These are phyloP conservation scores for Russula olivacea DNA, from an alignment of 768 basidiomycete genomes.

Conservation along the genomic window DNA sequence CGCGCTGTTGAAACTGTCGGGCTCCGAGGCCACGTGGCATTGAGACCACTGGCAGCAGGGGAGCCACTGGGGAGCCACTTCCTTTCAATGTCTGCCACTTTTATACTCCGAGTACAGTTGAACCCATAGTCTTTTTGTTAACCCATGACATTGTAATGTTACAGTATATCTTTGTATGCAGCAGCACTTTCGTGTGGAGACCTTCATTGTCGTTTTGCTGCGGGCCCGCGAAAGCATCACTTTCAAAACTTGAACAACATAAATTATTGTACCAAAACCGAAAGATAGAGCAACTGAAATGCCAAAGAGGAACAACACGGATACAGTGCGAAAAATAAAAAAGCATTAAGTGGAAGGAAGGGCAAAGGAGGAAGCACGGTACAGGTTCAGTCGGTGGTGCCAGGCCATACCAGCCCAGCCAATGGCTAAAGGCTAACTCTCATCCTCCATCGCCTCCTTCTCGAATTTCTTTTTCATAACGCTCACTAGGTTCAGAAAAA, in stretches of 20 bases:
- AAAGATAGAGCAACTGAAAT: background rate
- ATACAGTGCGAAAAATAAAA: background rate
- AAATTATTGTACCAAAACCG: slow-evolving; percentile 13
- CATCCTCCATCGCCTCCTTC: slow-evolving; percentile 62
- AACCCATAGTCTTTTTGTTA: too few species aligned
- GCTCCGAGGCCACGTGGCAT: too few species aligned
- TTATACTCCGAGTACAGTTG: too few species aligned
- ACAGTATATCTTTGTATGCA: too few species aligned
- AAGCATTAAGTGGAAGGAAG: background rate
- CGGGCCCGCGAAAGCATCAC: background rate
- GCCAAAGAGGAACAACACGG: background rate
- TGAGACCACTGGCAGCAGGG: too few species aligned
- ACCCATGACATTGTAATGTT: too few species aligned
- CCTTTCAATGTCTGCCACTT: too few species aligned
- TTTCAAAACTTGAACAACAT: background rate
- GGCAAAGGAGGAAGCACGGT: background rate
- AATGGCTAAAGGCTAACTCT: slow-evolving; percentile 27
- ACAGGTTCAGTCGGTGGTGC: background rate
- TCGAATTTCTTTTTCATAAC: slow-evolving; percentile 80
- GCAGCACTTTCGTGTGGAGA: too few species aligned
- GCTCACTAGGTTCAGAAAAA: slow-evolving; percentile 48
- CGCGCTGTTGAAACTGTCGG: too few species aligned
- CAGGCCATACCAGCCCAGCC: background rate
- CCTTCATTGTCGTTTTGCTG: background rate
- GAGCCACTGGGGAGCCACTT: too few species aligned